Evolutionary conservation across 345 rosid genomes (phyloP), one percentile per base, ranked within the genome.

Genomic region (Conringia planisiliqua): DNA sequence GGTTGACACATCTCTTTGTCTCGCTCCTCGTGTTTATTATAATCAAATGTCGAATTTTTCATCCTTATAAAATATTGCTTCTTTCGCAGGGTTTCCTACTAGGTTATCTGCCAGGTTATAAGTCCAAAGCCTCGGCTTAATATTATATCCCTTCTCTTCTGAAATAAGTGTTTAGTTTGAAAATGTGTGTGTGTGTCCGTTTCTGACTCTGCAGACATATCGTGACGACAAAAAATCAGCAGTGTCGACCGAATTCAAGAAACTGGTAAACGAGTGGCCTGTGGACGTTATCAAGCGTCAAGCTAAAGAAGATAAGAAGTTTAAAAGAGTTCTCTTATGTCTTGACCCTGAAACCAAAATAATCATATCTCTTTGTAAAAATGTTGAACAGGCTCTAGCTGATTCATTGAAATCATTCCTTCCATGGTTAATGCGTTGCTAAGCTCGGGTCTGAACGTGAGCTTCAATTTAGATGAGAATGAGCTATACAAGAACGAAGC

Each of bases 191-290:
- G 11, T 38, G 32, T 11, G 46, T 5, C 27, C 9, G 17, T 5
- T 12, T 7, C 33, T 32, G 58, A 68, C 12, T 61, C 6, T 33
- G 74, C 82, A 93, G 96, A 75, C 82, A 55, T 79, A 85, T 62
- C 52, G 93, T 13, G 94, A 83, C 59, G 59, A 73, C 24, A 88
- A 83, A 75, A 87, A 83, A 62, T 52, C 79, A 3, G 62, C 47
- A 44, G 39, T 89, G 10, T 14, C 39, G 1, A 82, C 33, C 38
- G 89, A 91, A 84, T 88, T 93, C 73, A 81, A 85, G 79, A 91
- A 87, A 79, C 80, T 93, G 38, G 86, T 87, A 43, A 82, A 77
- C 4, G 82, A 89, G 70, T 93, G 96, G 97, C 96, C 90, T 66
- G 68, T 79, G 35, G 85, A 88, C 13, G 89, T 90, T 50, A 62